Evolutionary conservation across 495 filamentous ascomycete species (phyloP).

Genomic region (Hyaloscypha bicolor): DNA sequence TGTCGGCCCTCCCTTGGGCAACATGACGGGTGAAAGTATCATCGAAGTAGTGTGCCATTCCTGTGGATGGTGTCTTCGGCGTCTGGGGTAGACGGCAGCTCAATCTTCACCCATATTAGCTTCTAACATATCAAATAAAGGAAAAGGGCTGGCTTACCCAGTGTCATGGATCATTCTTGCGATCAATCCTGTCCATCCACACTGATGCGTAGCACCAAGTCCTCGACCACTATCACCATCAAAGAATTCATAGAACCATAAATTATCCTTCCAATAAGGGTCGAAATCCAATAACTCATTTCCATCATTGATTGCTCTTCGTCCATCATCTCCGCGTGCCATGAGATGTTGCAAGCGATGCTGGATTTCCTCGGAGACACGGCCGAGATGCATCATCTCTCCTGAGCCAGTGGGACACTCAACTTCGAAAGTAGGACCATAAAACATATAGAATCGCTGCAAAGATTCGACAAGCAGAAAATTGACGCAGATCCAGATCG

Average conservation of each 20-base stretch:
- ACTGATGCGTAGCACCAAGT: conserved; percentile 91
- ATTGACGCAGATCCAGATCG: conserved; percentile 96
- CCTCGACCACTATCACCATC: conserved; percentile 90
- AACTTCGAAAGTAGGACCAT: conserved; percentile 82
- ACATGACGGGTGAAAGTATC: conserved; percentile 72
- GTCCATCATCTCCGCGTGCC: conserved; percentile 77
- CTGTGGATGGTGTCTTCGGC: conserved; percentile 79
- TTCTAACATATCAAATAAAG: conserved; percentile 8
- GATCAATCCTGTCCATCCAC: conserved; percentile 95
- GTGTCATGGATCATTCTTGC: conserved; percentile 97
- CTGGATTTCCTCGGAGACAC: conserved; percentile 95
- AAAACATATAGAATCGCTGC: conserved; percentile 93
- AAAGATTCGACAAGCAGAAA: conserved; percentile 92
- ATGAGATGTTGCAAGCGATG: conserved; percentile 94
- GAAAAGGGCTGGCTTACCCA: conserved; percentile 52
- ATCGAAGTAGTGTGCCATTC: conserved; percentile 92
- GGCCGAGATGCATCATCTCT: conserved; percentile 92
- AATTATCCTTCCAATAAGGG: conserved; percentile 86
- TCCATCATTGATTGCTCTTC: conserved; percentile 80
- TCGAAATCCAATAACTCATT: conserved; percentile 87
- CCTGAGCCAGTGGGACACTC: conserved; percentile 95
- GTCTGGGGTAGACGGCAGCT: conserved; percentile 93
- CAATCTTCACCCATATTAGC: conserved; percentile 40
- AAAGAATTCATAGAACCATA: conserved; percentile 98
- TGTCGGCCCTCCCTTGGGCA: conserved; percentile 35